phyloP scores from a whole-genome alignment of 345 rosid species.

The Brassica juncea region DNA sequence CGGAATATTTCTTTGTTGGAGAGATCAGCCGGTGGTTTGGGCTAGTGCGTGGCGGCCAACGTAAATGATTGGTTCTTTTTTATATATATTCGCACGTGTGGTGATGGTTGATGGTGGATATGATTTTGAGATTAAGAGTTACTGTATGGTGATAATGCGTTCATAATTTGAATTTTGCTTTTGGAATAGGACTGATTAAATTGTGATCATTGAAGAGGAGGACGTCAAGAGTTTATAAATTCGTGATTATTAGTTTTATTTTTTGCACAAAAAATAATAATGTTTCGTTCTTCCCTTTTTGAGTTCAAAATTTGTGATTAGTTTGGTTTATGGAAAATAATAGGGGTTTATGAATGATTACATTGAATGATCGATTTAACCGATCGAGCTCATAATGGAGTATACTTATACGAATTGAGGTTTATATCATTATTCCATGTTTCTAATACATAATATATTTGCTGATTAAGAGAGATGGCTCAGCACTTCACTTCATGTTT shows the following conservation, averaged over 20 bases:
- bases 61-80: slow-evolving; percentile 12
- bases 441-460: not conserved
- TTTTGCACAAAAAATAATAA: too few species aligned
- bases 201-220: slow-evolving; percentile 11
- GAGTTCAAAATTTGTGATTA: slow-evolving; percentile 34
- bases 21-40: slow-evolving; percentile 96
- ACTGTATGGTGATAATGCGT: slow-evolving; percentile 22
- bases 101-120: slow-evolving; percentile 27
- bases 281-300: not conserved
- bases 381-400: not conserved
- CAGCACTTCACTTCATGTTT: not conserved
- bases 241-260: not conserved
- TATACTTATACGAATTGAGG: not conserved
- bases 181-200: slow-evolving; percentile 31
- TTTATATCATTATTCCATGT: not conserved
- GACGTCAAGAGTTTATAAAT: not conserved
- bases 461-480: slow-evolving; percentile 9
- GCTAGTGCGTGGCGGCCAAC: slow-evolving; percentile 92
- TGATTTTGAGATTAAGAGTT: slow-evolving; percentile 30
- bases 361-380: slow-evolving; percentile 8
- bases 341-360: slow-evolving; percentile 14
- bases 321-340: slow-evolving; percentile 17
- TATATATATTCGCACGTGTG: slow-evolving; percentile 50
- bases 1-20: slow-evolving; percentile 93
- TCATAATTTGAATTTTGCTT: slow-evolving; percentile 33